Conservation (phyloP, 306 rosid genomes). For the Purshia tridentata region DNA sequence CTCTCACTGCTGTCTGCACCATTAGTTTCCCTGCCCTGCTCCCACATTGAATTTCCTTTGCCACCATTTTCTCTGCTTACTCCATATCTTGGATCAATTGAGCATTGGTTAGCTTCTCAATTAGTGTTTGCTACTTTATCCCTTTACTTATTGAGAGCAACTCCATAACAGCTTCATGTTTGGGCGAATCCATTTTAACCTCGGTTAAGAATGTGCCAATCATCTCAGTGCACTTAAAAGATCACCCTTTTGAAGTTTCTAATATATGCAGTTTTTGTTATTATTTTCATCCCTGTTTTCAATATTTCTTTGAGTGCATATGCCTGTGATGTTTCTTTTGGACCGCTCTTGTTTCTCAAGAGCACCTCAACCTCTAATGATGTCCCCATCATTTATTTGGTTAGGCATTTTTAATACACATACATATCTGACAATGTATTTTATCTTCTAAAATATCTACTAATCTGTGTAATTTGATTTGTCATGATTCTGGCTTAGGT, state of each 20-base stretch:
- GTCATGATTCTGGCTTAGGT: slow-evolving; percentile 44
- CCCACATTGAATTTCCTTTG: neutral
- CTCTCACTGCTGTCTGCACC: neutral
- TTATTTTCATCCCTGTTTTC: neutral
- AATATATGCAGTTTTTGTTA: neutral
- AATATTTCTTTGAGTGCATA: neutral
- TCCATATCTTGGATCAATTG: neutral
- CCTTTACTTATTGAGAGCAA: neutral
- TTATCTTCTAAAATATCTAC: slow-evolving; percentile 3
- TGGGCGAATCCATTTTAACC: too few relatives aligned
- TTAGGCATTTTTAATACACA: neutral
- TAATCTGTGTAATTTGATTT: neutral
- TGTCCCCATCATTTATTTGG: neutral
- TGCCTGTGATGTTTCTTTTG: neutral
- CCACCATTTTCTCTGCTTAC: neutral
- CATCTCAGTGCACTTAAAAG: neutral
- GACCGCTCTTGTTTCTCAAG: slow-evolving; percentile 4
- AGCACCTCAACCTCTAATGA: neutral
- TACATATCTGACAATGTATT: neutral
- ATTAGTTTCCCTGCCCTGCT: neutral
- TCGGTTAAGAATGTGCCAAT: neutral
- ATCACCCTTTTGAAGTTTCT: neutral
- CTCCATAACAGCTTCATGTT: too few relatives aligned
- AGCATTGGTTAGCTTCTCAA: neutral
- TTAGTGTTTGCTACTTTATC: neutral